phyloP scores from a whole-genome alignment of 352 stramenopile genomes.

The Peronospora tabacina region DNA sequence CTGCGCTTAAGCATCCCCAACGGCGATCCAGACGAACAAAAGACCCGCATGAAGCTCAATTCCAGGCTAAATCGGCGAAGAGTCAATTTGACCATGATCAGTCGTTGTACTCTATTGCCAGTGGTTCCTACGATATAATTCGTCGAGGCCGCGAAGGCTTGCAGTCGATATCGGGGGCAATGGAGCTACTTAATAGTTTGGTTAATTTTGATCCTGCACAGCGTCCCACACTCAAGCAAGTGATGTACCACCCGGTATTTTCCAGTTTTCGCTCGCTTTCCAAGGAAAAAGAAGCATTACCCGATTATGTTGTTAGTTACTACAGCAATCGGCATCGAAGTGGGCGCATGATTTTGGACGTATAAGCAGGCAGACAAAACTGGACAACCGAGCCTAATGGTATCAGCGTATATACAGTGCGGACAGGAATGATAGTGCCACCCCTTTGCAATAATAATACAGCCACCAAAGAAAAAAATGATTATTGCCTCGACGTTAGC shows the following conservation, averaged over 20 bases:
- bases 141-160: slow-evolving; percentile 44
- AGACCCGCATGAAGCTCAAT: slow-evolving; percentile 3
- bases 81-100: slow-evolving; percentile 39
- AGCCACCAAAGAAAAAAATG: no score
- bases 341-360: slow-evolving; percentile 26
- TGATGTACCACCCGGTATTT: slow-evolving; percentile 59
- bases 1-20: slow-evolving; percentile 11
- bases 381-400: background rate
- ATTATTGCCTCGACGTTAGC: no score
- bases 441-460: no score
- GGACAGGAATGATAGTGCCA: no score
- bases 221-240: slow-evolving; percentile 59
- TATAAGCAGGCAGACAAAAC: slow-evolving; percentile 22
- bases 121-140: slow-evolving; percentile 43
- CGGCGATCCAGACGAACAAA: slow-evolving; percentile 19
- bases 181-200: slow-evolving; percentile 41
- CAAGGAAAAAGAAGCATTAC: slow-evolving; percentile 1
- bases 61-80: slow-evolving; percentile 17
- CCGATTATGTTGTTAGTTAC: slow-evolving; percentile 54
- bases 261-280: slow-evolving; percentile 23
- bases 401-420: slow-evolving; percentile 5
- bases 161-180: slow-evolving; percentile 33
- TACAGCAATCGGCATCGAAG: slow-evolving; percentile 27
- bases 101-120: slow-evolving; percentile 41
- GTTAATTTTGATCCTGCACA: slow-evolving; percentile 54